Base-by-base conservation (phyloP, 495 filamentous ascomycete genomes). In the Lepidopterella palustris region DNA sequence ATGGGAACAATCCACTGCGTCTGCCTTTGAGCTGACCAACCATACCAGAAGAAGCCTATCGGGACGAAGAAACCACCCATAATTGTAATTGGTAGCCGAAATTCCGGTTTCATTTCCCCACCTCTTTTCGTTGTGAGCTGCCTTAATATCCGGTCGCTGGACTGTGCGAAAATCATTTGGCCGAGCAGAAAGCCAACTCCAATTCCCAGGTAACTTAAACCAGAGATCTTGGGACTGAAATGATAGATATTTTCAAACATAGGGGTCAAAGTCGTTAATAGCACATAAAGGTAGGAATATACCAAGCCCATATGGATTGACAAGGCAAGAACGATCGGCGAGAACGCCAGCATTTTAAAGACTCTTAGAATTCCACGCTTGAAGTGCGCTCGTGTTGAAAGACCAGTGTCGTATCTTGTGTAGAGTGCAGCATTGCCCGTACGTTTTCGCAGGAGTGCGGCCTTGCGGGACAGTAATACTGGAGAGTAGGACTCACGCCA, bases 261-360 rank as follows among this genome's bases (percentile, higher is more conserved):
- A 59, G 69, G 72, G 6, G 73, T 75, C 26, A 75, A 71, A 20
- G 71, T 75, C 23, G 70, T 73, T 55, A 73, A 73, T n/a, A 75
- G 68, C 8, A 75, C 64, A 54, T 75, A 75, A 15, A 75, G 50
- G 28, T 68, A 65, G 27, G 64, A 67, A 57, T 72, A 74, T 26
- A 67, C 64, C 15, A 75, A 52, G 0, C 70, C 65, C 31, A 72
- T 66, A 63, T 73, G 72, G 21, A 72, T 26, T 21, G 60, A 68
- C 61, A 73, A 69, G 28, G 71, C 48, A 42, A 65, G 61, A 18
- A 73, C 71, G 49, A 75, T 73, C 1, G 72, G 72, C 9, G 66
- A 71, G 53, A 68, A 49, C 53, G 73, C 58, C 24, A 75, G 64
- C 56, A 75, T 68, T 48, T 75, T 75, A 42, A 66, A 62, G 0